Evolutionary conservation across 495 filamentous ascomycete genomes (phyloP).

Genomic region (Aspergillus nidulans): DNA sequence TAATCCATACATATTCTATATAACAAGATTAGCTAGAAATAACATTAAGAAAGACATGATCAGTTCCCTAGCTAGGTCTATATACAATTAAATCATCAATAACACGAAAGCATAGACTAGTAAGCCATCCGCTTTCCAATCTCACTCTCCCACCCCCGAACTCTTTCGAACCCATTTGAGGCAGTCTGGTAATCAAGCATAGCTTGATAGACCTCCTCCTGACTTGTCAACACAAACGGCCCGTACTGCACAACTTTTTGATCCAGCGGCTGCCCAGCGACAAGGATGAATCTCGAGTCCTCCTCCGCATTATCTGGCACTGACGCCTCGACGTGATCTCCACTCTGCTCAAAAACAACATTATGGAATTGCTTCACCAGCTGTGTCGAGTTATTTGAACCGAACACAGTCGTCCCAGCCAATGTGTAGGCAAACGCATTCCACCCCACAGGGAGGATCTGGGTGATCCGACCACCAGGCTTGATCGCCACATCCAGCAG

Average conservation of each 20-base stretch:
- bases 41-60: not conserved
- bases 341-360: constrained; percentile 79
- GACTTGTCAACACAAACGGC: constrained; percentile 79
- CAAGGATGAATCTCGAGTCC: constrained; percentile 66
- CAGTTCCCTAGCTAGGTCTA: not conserved
- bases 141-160: constrained; percentile 79
- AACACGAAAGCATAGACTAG: constrained; percentile 12
- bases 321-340: constrained; percentile 65
- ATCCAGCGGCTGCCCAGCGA: constrained; percentile 82
- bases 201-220: constrained; percentile 86
- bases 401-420: constrained; percentile 64
- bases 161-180: constrained; percentile 87
- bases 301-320: constrained; percentile 66
- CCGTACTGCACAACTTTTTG: constrained; percentile 96
- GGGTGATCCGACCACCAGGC: constrained; percentile 70
- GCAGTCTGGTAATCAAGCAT: constrained; percentile 82
- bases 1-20: not conserved
- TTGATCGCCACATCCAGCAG: constrained; percentile 78
- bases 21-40: not conserved
- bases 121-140: constrained; percentile 81
- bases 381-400: constrained; percentile 51
- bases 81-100: not conserved
- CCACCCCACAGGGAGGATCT: constrained; percentile 75
- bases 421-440: constrained; percentile 88
- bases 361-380: constrained; percentile 73